Evolutionary conservation across 169 alveolate genomes (phyloP).

Genomic region (Sarcocystis neurona): DNA sequence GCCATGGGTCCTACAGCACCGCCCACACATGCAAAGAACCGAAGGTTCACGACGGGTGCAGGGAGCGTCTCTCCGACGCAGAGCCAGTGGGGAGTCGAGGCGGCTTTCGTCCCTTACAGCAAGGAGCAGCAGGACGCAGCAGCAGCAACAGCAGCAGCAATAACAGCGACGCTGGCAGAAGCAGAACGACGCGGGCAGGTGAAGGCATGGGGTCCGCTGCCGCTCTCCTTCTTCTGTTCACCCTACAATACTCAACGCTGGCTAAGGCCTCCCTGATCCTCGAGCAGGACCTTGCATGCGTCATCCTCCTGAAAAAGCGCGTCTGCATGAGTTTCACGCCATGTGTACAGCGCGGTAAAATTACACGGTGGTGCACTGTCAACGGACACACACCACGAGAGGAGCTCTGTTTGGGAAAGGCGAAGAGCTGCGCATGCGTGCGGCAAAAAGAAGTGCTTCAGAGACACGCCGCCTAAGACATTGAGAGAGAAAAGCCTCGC

Average conservation of each 20-base stretch:
- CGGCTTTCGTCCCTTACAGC: neutral
- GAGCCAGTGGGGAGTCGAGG: neutral
- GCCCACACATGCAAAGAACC: too few relatives aligned
- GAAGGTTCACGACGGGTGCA: neutral
- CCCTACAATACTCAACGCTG: slow-evolving; percentile 42
- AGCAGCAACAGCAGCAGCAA: neutral
- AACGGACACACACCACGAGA: too few relatives aligned
- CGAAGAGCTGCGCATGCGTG: too few relatives aligned
- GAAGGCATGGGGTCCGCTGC: slow-evolving; percentile 29
- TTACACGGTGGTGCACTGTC: neutral
- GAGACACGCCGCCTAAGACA: too few relatives aligned
- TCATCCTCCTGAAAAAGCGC: neutral
- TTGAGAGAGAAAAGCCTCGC: too few relatives aligned
- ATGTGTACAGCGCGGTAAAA: too few relatives aligned
- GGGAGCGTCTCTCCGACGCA: neutral
- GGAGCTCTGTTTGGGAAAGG: too few relatives aligned
- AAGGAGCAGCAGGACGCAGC: neutral
- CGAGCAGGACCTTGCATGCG: neutral
- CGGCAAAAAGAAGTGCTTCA: too few relatives aligned
- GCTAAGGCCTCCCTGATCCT: neutral
- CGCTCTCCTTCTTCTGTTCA: slow-evolving; percentile 29
- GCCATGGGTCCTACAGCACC: too few relatives aligned
- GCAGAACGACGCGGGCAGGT: neutral
- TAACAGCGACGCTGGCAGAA: neutral
- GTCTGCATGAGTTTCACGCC: neutral